Evolutionary conservation across 805 yeast genomes (phyloP), one percentile per base, ranked within the genome.

Genomic region (Clavispora fructus): DNA sequence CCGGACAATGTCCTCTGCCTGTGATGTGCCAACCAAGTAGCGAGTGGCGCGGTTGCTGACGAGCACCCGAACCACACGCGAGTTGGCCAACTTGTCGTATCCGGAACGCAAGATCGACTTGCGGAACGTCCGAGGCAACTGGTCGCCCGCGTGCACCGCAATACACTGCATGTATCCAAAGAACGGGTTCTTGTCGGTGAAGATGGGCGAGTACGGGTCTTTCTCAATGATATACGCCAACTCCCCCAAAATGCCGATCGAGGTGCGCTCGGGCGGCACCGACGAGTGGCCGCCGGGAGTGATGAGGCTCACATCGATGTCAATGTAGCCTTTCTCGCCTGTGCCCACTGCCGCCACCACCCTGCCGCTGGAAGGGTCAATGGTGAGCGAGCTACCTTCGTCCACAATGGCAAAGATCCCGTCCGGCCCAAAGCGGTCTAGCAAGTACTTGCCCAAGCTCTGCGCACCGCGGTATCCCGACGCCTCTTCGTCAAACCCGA

Each of bases 1-100:
- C 11, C 65, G 58, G 48, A 87, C 71, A 23, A 83, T 73, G 56
- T 84, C 89, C 40, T 77, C 72, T 0, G 92, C 85, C 62, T 81
- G 87, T 5, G 87, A 75, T 0, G 92, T 85, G 44, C 74, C 68
- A 23, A 83, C 64, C 42, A 76, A 60, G 50, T 74, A 78, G 47
- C 69, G 63, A 32, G 53, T 47, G 10, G 44, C 47, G n/a, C 48
- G 61, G 41, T 40, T 43, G 35, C 44, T 58, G 17, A 50, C 42
- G 61, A 51, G 59, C 48, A 41, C 68, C 26, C 66, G 56, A 41
- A 68, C 41, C 16, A 78, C 68, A 10, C 54, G 49, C 4, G 61
- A 42, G 45, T 70, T 73, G 19, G 78, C 67, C 11, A 55, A 48
- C 9, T 54, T 30, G 55, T 69, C 69, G 32, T 52, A 43, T 6